phyloP scores from a whole-genome alignment of 2,329 filamentous ascomycete genomes.

The Penicillium sclerotigenum region DNA sequence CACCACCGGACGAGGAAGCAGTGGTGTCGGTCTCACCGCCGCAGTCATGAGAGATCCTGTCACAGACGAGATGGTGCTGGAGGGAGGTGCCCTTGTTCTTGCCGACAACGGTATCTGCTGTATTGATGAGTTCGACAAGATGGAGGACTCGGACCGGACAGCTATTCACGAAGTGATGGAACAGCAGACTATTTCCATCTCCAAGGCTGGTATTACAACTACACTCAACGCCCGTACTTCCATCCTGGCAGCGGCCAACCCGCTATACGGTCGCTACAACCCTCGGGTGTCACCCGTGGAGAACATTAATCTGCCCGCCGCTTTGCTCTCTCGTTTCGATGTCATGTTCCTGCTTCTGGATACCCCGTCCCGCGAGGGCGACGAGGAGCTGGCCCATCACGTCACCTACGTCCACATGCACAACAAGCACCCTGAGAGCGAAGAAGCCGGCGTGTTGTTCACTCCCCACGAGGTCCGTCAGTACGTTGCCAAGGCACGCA shows the following conservation, averaged over 20 bases:
- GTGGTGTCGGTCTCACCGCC: slow-evolving; percentile 75
- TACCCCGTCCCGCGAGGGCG: slow-evolving; percentile 81
- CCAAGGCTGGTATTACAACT: slow-evolving; percentile 92
- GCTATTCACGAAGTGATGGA: slow-evolving; percentile 88
- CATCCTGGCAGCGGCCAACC: slow-evolving; percentile 93
- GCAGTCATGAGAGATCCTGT: slow-evolving; percentile 79
- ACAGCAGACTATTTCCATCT: slow-evolving; percentile 79
- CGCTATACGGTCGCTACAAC: slow-evolving; percentile 96
- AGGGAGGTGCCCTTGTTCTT: slow-evolving; percentile 74
- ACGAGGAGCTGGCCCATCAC: slow-evolving; percentile 92
- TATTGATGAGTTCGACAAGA: slow-evolving; percentile 84
- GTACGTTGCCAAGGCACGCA: slow-evolving; percentile 89
- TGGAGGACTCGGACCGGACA: slow-evolving; percentile 74
- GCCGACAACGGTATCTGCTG: slow-evolving; percentile 81
- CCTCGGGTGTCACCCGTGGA: slow-evolving; percentile 94
- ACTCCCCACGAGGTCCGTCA: slow-evolving; percentile 89
- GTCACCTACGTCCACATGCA: slow-evolving; percentile 98
- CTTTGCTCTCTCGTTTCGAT: slow-evolving; percentile 94
- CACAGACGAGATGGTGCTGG: slow-evolving; percentile 73
- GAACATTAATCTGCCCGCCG: slow-evolving; percentile 98
- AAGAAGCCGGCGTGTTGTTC: slow-evolving; percentile 69
- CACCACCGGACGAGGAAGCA: slow-evolving; percentile 77
- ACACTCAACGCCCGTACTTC: slow-evolving; percentile 94
- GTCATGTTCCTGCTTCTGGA: slow-evolving; percentile 95
- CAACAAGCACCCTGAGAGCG: slow-evolving; percentile 82